A percentile compares a stretch with the other conserved stretches of the same genome.
Evolutionary conservation across 352 stramenopile genomes (phyloP).

Genomic region (Globisporangium cederbergense): DNA sequence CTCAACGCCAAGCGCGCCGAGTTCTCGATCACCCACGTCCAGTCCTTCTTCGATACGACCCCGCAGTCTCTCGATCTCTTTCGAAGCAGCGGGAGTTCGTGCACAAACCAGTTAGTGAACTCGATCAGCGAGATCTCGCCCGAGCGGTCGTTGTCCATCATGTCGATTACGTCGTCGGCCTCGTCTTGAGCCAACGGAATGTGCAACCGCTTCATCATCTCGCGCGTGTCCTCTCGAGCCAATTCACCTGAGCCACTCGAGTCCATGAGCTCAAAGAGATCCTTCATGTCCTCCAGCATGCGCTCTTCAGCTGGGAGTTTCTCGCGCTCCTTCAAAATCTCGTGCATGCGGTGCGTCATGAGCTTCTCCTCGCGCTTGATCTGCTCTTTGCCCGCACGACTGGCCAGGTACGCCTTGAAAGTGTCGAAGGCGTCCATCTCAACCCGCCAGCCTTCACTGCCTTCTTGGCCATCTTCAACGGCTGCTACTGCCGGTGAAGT

Average conservation of each 20-base stretch:
- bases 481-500: not conserved
- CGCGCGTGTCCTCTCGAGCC: slow-evolving; percentile 36
- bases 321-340: slow-evolving; percentile 40
- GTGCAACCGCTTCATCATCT: slow-evolving; percentile 52
- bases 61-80: slow-evolving; percentile 54
- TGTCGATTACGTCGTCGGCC: slow-evolving; percentile 59
- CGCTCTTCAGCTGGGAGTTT: slow-evolving; percentile 34
- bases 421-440: slow-evolving; percentile 59
- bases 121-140: slow-evolving; percentile 62
- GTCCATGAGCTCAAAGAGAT: slow-evolving; percentile 75
- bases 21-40: slow-evolving; percentile 60
- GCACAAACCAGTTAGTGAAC: slow-evolving; percentile 62
- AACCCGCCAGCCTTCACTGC: slow-evolving; percentile 26
- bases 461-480: not conserved
- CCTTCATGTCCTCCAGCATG: slow-evolving; percentile 47
- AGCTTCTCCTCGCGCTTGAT: slow-evolving; percentile 47
- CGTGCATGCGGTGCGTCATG: slow-evolving; percentile 30
- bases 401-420: slow-evolving; percentile 52
- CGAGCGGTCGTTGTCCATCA: slow-evolving; percentile 79
- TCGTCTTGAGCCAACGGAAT: slow-evolving; percentile 56
- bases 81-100: slow-evolving; percentile 55
- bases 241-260: slow-evolving; percentile 46
- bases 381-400: slow-evolving; percentile 45
- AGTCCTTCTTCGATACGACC: slow-evolving; percentile 44
- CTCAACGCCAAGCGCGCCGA: slow-evolving; percentile 41